Evolutionary conservation across 179 eudicot genomes (phyloP), one percentile per base, ranked within the genome.

Genomic region (Silene noctiflora): DNA sequence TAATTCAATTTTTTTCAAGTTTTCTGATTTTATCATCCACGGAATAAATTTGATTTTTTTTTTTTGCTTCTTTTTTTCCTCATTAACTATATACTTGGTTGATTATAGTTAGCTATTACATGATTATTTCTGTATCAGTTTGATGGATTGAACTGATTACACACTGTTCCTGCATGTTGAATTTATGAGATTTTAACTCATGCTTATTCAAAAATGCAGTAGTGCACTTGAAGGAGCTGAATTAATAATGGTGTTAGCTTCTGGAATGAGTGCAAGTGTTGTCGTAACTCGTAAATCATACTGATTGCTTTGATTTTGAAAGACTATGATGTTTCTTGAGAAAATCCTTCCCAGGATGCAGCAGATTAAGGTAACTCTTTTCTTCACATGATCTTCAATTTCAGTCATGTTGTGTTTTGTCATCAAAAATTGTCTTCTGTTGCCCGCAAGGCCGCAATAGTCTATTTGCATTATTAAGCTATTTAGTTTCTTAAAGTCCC

Each of bases 161-260:
- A 11, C 51, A 35, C 22, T 16, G 33, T 65, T 22, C 62, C 33
- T 79, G 58, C 33, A 20, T 4, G 60, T 77, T 25, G 55, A 35
- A 59, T 61, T 12, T 25, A 24, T 66, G 2, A 44, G 24, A 67
- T 16, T 51, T 1, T 73, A 25, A 51, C 39, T 71, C 65, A 24
- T 44, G 39, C 65, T 73, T 62, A 74, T 70, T 17, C 76, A 56
- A 56, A 48, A 69, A 42, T 69, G 17, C 10, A 53, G 75, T 87
- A 93, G 97, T 86, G 96, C 96, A n/a, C 95, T 95, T 60, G 95
- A 95, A 87, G 97, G 95, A 70, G 97, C 99, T 77, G 98, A 95
- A 85, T 91, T 98, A 71, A 95, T 98, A 33, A 48, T 95, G 74
- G 53, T 95, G 71, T 22, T 88, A 86, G 95, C 99, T 69, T 93